Percentiles rank a stretch among this genome's conserved stretches.
Conservation (phyloP, 768 basidiomycete species). For the Pholiota molesta region DNA sequence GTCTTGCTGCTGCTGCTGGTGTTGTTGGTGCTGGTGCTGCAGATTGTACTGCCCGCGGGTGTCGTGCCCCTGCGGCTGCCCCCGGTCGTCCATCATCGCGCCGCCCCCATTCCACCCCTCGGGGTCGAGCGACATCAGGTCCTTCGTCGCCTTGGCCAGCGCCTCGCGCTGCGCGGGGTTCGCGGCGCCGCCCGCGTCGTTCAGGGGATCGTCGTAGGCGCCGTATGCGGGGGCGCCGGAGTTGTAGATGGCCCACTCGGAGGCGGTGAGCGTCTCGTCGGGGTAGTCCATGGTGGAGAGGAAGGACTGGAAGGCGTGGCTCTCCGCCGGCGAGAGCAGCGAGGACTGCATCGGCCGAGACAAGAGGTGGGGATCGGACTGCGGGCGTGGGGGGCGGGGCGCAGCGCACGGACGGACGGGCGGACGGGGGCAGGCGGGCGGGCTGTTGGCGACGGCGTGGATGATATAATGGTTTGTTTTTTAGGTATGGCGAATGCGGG, state of each 20-base stretch:
- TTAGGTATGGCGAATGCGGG: conserved; percentile 10
- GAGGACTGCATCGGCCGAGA: conserved; percentile 45
- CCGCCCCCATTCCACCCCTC: conserved; percentile 37
- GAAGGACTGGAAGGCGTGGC: conserved; percentile 70
- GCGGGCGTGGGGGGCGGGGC: background rate
- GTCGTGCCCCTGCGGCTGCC: conserved; percentile 15
- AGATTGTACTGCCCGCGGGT: conserved; percentile 1
- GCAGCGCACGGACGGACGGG: background rate
- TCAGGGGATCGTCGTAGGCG: conserved; percentile 46
- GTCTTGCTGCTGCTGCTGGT: background rate
- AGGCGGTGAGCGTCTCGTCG: conserved; percentile 35
- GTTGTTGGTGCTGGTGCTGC: conserved; percentile 18
- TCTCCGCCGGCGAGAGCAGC: conserved; percentile 67
- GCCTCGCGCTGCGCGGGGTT: conserved; percentile 59
- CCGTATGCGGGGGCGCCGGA: conserved; percentile 16
- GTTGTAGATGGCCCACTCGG: conserved; percentile 53
- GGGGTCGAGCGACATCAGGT: conserved; percentile 75
- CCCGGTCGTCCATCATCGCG: conserved; percentile 22
- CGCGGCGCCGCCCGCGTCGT: conserved; percentile 22
- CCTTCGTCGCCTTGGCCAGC: conserved; percentile 79
- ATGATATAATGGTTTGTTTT: background rate
- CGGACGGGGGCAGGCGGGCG: background rate
- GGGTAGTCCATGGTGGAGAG: conserved; percentile 56
- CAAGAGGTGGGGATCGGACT: background rate
- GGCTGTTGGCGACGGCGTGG: background rate